phyloP scores from a whole-genome alignment of 805 yeast genomes.

The Sungouiozyma intestinalis region DNA sequence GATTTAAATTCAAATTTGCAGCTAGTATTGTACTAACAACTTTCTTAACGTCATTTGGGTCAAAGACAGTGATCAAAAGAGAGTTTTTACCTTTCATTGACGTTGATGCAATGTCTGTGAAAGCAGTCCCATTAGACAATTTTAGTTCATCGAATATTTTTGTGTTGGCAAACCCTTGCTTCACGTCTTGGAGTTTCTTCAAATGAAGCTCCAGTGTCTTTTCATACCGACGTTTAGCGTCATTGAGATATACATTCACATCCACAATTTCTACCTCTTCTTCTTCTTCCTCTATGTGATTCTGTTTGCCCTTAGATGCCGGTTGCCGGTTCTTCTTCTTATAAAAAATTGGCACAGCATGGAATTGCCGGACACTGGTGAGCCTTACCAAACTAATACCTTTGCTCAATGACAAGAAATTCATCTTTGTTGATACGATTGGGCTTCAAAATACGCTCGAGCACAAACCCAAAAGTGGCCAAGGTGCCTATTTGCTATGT shows the following conservation, averaged over 20 bases:
- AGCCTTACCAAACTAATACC: neutral
- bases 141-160: slow-evolving; percentile 50
- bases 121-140: slow-evolving; percentile 39
- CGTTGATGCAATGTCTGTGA: slow-evolving; percentile 62
- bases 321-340: slow-evolving; percentile 5
- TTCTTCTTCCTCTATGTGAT: neutral
- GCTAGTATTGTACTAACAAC: slow-evolving; percentile 63
- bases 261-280: slow-evolving; percentile 4
- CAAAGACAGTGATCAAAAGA: slow-evolving; percentile 74
- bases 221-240: slow-evolving; percentile 29
- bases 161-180: slow-evolving; percentile 62
- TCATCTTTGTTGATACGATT: too few relatives aligned
- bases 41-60: slow-evolving; percentile 61
- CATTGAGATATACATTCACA: slow-evolving; percentile 5
- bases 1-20: slow-evolving; percentile 63
- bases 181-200: slow-evolving; percentile 49
- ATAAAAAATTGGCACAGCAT: neutral
- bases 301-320: slow-evolving; percentile 2
- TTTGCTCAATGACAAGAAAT: neutral
- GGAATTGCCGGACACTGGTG: neutral
- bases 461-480: too few relatives aligned
- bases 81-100: slow-evolving; percentile 55
- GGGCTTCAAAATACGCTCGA: too few relatives aligned
- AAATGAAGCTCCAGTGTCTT: slow-evolving; percentile 41
- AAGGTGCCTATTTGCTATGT: too few relatives aligned